Evolutionary conservation across 2,329 filamentous ascomycete species (phyloP), one percentile per base, ranked within the genome.

Genomic region (Aureobasidium musti): DNA sequence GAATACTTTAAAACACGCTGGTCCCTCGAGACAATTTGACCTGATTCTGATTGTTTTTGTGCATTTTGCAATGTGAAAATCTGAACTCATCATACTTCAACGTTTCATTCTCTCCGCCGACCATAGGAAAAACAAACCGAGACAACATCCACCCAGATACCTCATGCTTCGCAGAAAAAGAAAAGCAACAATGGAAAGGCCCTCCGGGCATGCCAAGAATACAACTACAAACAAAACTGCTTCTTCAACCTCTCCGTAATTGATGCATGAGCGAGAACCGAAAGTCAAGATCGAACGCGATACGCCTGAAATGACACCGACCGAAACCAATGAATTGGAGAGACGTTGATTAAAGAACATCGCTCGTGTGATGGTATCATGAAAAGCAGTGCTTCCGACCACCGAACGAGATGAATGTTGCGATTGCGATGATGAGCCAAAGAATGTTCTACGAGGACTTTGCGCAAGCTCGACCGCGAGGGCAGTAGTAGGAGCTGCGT

Each of bases 61-160:
- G 45, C 37, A 52, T 64, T 64, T 64, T 54, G 61, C 47, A 45
- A 64, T 53, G 61, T 54, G 21, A 39, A 54, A 64, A 45, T 64
- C 49, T 64, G 61, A 23, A 53, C 49, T 63, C 45, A 26, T 64
- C 30, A 53, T 39, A 54, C 43, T 54, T 45, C 35, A 19, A 41
- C 61, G 26, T 37, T 30, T 30, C 59, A 21, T 30, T 23, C 19
- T 61, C 28, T 39, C 28, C 23, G 17, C 45, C 49, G 33, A 45
- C 28, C 23, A 45, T 26, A 30, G 19, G n/a, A 37, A 39, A 49
- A 35, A 11, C 7, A 35, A 35, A 35, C n/a, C 35, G 37, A 64
- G 23, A 64, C 37, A 30, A 41, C 37, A 6, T 11, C 47, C 30
- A 47, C 43, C 61, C 61, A 54, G 21, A 45, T 53, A 54, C 37